phyloP scores from a whole-genome alignment of 192 early-diverging fungal species.

The Umbelopsis sp. region DNA sequence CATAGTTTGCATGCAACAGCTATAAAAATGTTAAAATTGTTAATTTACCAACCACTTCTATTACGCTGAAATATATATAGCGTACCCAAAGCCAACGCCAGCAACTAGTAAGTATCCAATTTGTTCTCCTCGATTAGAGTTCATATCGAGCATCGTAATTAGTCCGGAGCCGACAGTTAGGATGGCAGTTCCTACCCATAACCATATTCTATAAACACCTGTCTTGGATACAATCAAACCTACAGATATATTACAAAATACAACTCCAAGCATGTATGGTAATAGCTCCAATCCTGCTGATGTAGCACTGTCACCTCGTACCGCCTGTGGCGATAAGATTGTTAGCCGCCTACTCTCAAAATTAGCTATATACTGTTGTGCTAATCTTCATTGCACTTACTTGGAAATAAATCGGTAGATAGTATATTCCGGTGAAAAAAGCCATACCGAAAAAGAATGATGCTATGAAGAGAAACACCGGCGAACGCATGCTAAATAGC shows the following conservation, averaged over 20 bases:
- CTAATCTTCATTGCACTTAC: conserved; percentile 27
- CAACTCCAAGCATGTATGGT: conserved; percentile 75
- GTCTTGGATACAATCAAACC: conserved; percentile 65
- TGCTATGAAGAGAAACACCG: conserved; percentile 56
- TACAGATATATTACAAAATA: conserved; percentile 64
- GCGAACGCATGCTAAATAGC: conserved; percentile 59
- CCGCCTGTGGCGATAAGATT: conserved; percentile 23
- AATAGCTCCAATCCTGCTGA: conserved; percentile 73
- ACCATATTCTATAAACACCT: conserved; percentile 63
- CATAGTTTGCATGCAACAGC: conserved; percentile 73
- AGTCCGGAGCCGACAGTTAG: conserved; percentile 66
- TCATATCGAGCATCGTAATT: conserved; percentile 54
- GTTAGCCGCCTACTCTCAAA: not conserved
- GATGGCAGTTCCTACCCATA: conserved; percentile 63
- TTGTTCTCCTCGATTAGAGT: conserved; percentile 51
- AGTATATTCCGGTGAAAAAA: conserved; percentile 68
- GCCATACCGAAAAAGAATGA: conserved; percentile 66
- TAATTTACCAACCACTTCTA: too few species aligned
- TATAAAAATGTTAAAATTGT: conserved; percentile 21
- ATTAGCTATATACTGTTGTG: not conserved
- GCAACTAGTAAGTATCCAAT: conserved; percentile 68
- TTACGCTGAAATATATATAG: not conserved
- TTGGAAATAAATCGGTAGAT: conserved; percentile 78
- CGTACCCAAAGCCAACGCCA: conserved; percentile 64
- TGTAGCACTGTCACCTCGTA: conserved; percentile 71